A percentile compares a stretch with the other conserved stretches of the same genome.
These are phyloP conservation scores for Gracilaria vermiculophylla DNA, from an alignment of 23 red algal species.

Conservation along the genomic window DNA sequence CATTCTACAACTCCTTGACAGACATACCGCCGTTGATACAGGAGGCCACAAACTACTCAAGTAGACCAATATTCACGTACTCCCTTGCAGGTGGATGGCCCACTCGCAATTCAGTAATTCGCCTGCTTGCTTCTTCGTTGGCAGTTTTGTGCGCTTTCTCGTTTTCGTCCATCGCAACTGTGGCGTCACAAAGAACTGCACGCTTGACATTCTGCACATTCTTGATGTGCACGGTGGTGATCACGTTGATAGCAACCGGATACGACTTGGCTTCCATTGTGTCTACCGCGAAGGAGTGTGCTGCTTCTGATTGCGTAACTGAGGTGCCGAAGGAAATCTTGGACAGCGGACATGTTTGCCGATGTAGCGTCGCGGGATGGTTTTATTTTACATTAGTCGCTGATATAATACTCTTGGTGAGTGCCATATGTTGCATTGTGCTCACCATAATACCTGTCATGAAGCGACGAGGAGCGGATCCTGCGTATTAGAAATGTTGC, in stretches of 20 bases:
- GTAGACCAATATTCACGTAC: conserved; percentile 38
- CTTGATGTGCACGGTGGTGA: background rate
- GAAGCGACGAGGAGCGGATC: conserved; percentile 30
- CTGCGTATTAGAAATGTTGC: background rate
- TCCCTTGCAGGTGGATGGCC: conserved; percentile 76
- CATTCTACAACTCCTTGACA: conserved; percentile 43
- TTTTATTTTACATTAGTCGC: conserved; percentile 63
- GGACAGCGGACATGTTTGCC: conserved; percentile 45
- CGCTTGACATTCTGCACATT: conserved; percentile 18
- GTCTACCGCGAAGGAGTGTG: conserved; percentile 39
- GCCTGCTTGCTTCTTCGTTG: conserved; percentile 36
- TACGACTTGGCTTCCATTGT: conserved; percentile 43
- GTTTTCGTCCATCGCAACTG: conserved; percentile 46
- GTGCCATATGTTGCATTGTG: conserved; percentile 24
- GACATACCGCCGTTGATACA: conserved; percentile 25
- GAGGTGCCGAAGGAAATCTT: conserved; percentile 46
- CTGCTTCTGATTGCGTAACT: conserved; percentile 14
- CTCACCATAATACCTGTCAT: conserved; percentile 27
- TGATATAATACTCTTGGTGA: conserved; percentile 43
- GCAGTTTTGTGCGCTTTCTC: conserved; percentile 63
- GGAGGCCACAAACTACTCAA: background rate
- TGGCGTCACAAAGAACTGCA: conserved; percentile 26
- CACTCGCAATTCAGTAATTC: conserved; percentile 42
- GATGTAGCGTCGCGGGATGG: conserved; percentile 45
- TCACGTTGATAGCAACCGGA: conserved; percentile 14